Conservation (phyloP, 345 rosid genomes). For the Eucalyptus erythrocorys region DNA sequence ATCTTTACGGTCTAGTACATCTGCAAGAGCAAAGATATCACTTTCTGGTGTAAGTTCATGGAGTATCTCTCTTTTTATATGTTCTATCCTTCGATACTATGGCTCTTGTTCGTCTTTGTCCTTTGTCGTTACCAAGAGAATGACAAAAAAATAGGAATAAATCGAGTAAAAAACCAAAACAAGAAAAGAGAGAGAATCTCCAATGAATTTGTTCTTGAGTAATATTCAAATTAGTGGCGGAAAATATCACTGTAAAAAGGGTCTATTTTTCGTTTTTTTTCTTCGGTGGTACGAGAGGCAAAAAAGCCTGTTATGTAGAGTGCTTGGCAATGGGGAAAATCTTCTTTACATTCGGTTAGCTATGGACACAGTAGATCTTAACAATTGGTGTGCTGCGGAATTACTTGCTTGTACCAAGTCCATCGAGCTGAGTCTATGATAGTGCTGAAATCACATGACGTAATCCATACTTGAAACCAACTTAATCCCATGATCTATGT, state of each 20-base stretch:
- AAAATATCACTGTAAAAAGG: not conserved
- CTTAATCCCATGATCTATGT: too few relatives aligned
- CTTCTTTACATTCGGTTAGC: rapidly evolving
- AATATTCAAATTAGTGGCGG: not conserved
- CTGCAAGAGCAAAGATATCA: not conserved
- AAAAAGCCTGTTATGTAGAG: rapidly evolving
- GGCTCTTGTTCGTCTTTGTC: not conserved
- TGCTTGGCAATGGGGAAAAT: not conserved
- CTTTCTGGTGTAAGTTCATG: not conserved
- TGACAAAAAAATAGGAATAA: not conserved
- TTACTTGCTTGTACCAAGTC: too few relatives aligned
- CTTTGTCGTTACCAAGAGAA: not conserved
- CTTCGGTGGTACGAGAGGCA: not conserved
- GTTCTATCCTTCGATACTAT: not conserved
- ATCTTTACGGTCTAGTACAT: too few relatives aligned
- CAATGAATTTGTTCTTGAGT: too few relatives aligned
- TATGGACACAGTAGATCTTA: too few relatives aligned
- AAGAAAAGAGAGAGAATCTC: too few relatives aligned
- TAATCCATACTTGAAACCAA: too few relatives aligned
- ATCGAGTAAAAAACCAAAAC: rapidly evolving
- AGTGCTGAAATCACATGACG: too few relatives aligned
- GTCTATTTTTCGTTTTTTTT: too few relatives aligned
- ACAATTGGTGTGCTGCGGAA: too few relatives aligned
- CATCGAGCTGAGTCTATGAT: too few relatives aligned
- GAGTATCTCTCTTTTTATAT: not conserved